phyloP scores from a whole-genome alignment of 805 yeast species.

The Lipomyces spencermartinsiae region DNA sequence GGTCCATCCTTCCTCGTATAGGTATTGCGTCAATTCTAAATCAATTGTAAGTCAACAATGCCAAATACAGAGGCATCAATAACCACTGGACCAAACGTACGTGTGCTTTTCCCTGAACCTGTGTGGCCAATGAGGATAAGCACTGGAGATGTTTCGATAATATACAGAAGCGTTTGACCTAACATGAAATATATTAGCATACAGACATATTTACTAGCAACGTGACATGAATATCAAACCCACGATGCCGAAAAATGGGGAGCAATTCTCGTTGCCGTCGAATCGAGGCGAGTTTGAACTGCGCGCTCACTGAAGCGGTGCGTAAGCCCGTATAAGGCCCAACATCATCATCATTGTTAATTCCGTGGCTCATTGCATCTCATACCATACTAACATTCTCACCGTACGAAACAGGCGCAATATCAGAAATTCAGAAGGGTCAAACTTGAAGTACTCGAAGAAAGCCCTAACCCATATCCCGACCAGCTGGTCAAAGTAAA shows the following conservation, averaged over 20 bases:
- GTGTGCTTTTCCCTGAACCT: conserved; percentile 42
- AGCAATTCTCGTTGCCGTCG: conserved; percentile 29
- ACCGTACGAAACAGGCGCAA: neutral
- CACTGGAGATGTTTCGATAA: conserved; percentile 35
- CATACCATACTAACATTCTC: neutral
- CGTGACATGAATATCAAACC: neutral
- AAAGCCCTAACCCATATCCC: neutral
- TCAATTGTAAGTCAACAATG: neutral
- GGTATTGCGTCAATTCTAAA: conserved; percentile 38
- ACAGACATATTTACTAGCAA: neutral
- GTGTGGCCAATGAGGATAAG: conserved; percentile 39
- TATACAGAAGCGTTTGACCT: conserved; percentile 33
- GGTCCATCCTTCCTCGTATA: conserved; percentile 40
- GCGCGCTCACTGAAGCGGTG: conserved; percentile 24
- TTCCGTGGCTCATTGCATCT: neutral
- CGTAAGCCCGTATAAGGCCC: conserved; percentile 16
- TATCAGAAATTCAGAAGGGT: too few relatives aligned
- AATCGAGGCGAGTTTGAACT: conserved; percentile 31
- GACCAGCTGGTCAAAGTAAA: neutral
- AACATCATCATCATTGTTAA: neutral
- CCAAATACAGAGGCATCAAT: neutral
- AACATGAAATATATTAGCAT: neutral
- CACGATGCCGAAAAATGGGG: conserved; percentile 34
- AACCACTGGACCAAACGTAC: conserved; percentile 23
- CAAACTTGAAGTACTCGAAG: neutral